Base-by-base conservation (phyloP, 2,329 filamentous ascomycete species). In the Berkeleyomyces basicola region DNA sequence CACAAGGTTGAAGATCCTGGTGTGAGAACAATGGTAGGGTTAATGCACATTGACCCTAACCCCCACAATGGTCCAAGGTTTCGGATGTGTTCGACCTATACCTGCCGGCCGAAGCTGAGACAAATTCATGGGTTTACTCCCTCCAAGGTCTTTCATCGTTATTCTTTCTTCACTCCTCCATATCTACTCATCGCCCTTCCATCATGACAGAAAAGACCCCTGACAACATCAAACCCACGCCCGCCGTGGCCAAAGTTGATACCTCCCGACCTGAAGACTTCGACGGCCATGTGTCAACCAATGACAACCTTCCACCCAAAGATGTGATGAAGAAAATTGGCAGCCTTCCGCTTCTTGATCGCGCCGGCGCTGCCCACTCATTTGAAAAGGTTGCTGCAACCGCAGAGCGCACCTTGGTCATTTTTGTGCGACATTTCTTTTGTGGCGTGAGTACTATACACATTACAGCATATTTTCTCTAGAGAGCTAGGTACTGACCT, bases 341-440 rank as follows among this genome's bases (percentile, higher is more conserved):
- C 65, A 70, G 78, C 66, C 79, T 81, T 69, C 73, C 77, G 0
- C 76, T 90, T 11, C 77, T 86, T 51, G 85, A 87, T 71, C 75
- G 75, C 44, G 71, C 84, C 63, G 83, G 84, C 63, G 82, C 81
- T 62, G 72, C 78, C 11, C 78, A 78, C 51, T 74, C 79, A 0
- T 89, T 89, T 16, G 72, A 80, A 80, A 71, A 82, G 79, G 67
- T 73, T 88, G 37, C 85, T 84, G 70, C 80, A 61, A 75, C 76
- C 2, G 75, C 79, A 10, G 74, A 78, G 16, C 75, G 83, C 2
- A 81, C 88, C 37, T 76, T 91, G 40, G 73, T 90, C 49, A 82
- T 90, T 67, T 90, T 91, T 70, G 78, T 91, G 63, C 80, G 87
- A 53, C 87, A 90, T 73, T 91, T 90, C 73, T 90, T 88, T 77